phyloP scores from a whole-genome alignment of 306 rosid genomes.

The Glycine soja region DNA sequence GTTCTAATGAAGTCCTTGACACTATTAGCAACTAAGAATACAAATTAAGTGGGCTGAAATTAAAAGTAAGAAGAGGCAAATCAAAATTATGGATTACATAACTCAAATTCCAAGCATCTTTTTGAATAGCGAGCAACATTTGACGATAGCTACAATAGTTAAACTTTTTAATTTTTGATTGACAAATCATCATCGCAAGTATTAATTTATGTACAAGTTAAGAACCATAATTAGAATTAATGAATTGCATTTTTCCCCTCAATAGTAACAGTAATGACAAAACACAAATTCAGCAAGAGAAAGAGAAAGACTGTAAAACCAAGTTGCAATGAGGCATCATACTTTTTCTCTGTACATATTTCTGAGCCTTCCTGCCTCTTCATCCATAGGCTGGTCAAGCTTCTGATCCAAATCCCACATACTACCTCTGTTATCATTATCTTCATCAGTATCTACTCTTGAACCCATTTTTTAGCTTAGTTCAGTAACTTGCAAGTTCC shows the following conservation, averaged over 20 bases:
- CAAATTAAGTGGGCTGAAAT: constrained; percentile 17
- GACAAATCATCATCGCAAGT: constrained; percentile 21
- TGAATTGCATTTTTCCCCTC: neutral
- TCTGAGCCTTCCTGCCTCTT: constrained; percentile 86
- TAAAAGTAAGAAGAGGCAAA: constrained; percentile 7
- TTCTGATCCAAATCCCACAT: constrained; percentile 97
- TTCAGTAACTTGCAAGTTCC: constrained; percentile 31
- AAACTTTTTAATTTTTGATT: neutral
- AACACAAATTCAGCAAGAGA: neutral
- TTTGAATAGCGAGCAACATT: neutral
- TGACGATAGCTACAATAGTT: constrained; percentile 16
- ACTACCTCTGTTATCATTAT: constrained; percentile 66
- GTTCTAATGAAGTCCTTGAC: constrained; percentile 17
- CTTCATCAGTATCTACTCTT: constrained; percentile 66
- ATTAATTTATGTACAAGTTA: constrained; percentile 9
- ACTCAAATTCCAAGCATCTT: constrained; percentile 22
- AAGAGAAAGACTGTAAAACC: constrained; percentile 8
- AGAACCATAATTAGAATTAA: constrained; percentile 15
- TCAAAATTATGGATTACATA: constrained; percentile 21
- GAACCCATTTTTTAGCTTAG: constrained; percentile 61
- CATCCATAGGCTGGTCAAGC: constrained; percentile 95
- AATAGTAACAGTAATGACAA: neutral
- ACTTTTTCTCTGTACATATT: constrained; percentile 96
- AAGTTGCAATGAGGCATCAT: constrained; percentile 30
- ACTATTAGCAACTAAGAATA: constrained; percentile 1